phyloP scores from a whole-genome alignment of 2,329 filamentous ascomycete species.

The Penicillium rolfsii region DNA sequence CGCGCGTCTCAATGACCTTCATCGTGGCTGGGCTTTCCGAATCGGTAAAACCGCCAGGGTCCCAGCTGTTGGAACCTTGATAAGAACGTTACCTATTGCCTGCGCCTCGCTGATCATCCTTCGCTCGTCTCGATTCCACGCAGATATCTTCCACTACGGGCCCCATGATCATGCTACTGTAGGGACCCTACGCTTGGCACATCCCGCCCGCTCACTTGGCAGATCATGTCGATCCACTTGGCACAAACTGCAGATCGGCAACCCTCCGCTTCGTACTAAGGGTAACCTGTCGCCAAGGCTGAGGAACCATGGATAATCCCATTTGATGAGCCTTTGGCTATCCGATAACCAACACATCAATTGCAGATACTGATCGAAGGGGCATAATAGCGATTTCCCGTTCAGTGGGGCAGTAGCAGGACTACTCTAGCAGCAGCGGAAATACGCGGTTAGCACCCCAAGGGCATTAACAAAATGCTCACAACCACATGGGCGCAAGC shows the following conservation, averaged over 20 bases:
- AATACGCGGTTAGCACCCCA: no score
- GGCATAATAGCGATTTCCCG: neutral
- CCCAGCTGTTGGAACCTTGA: slow-evolving; percentile 10
- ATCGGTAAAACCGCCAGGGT: neutral
- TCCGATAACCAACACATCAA: neutral
- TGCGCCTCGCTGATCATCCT: slow-evolving; percentile 13
- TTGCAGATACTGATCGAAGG: neutral
- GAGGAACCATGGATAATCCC: neutral
- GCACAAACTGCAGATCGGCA: neutral
- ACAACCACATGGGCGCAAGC: neutral
- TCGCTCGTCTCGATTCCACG: neutral
- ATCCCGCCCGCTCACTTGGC: neutral
- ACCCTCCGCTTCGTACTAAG: neutral
- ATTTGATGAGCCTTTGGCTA: neutral
- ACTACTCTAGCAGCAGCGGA: no score
- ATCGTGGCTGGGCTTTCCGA: neutral
- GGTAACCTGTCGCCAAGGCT: neutral
- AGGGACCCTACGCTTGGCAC: slow-evolving; percentile 9
- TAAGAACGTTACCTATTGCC: slow-evolving; percentile 5
- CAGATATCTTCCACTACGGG: neutral
- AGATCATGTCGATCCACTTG: no score
- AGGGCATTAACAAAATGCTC: neutral
- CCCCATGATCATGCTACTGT: neutral
- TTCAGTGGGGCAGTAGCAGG: neutral
- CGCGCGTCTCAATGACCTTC: neutral